These are phyloP conservation scores for Hura crepitans DNA, from an alignment of 441 rosid genomes.

Conservation along the genomic window DNA sequence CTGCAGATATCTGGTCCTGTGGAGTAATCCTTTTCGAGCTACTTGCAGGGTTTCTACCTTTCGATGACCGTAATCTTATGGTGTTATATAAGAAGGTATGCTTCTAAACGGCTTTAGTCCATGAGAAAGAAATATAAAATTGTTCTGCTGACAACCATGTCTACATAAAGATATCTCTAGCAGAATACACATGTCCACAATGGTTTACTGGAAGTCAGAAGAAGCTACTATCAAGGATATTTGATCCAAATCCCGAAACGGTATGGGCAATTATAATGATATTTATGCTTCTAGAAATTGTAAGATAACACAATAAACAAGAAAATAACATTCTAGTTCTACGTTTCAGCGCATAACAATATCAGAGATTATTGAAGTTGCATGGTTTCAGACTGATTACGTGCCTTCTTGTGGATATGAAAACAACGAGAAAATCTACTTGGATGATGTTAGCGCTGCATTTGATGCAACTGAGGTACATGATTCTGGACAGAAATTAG, in stretches of 20 bases:
- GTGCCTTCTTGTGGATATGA: slow-evolving; percentile 46
- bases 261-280: slow-evolving; percentile 33
- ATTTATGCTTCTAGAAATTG: neutral
- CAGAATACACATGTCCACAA: slow-evolving; percentile 59
- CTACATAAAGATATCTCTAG: slow-evolving; percentile 53
- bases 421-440: slow-evolving; percentile 32
- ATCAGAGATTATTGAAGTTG: slow-evolving; percentile 61
- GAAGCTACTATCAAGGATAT: slow-evolving; percentile 65
- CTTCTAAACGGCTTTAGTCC: slow-evolving; percentile 1
- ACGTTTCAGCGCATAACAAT: slow-evolving; percentile 56
- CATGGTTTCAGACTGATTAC: slow-evolving; percentile 69
- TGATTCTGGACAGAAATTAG: slow-evolving; percentile 6
- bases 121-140: neutral
- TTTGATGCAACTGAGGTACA: slow-evolving; percentile 59
- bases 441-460: slow-evolving; percentile 56
- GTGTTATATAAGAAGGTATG: slow-evolving; percentile 60
- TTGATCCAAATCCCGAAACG: slow-evolving; percentile 63
- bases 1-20: slow-evolving; percentile 92
- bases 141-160: slow-evolving; percentile 6
- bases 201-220: slow-evolving; percentile 59
- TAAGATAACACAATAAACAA: slow-evolving; percentile 4
- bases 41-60: slow-evolving; percentile 70
- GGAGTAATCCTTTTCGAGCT: slow-evolving; percentile 77
- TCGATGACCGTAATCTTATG: slow-evolving; percentile 65
- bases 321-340: slow-evolving; percentile 15